These are phyloP conservation scores for Ulota crispa DNA, from an alignment of 225 moss, liverwort and hornwort species.

Conservation along the genomic window DNA sequence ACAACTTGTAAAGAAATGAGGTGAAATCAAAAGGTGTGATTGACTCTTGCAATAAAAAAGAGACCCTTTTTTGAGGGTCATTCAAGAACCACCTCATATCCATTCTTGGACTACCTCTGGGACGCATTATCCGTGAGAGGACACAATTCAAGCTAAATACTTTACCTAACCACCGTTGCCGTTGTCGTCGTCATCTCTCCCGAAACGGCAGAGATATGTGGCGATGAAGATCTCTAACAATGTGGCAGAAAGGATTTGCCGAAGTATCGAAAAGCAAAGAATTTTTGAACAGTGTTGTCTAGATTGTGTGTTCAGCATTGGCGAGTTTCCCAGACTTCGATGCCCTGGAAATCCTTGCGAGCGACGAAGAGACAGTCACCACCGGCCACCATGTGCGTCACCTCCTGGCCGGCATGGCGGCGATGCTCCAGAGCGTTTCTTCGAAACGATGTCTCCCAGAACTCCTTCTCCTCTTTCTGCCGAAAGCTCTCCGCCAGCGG, in stretches of 20 bases:
- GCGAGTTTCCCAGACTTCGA: slow-evolving; percentile 88
- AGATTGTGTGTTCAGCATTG: slow-evolving; percentile 15
- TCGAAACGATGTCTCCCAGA: slow-evolving; percentile 73
- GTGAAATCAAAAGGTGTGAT: too few relatives aligned
- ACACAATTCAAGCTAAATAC: too few relatives aligned
- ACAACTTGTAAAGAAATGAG: too few relatives aligned
- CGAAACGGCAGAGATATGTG: not conserved
- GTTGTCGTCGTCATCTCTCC: not conserved
- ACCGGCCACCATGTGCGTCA: slow-evolving; percentile 70
- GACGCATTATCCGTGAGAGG: too few relatives aligned
- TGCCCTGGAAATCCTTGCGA: slow-evolving; percentile 77
- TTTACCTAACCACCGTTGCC: too few relatives aligned
- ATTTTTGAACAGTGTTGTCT: not conserved
- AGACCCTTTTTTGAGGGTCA: too few relatives aligned
- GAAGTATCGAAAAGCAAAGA: not conserved
- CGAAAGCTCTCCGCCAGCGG: slow-evolving; percentile 75
- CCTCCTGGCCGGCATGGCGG: slow-evolving; percentile 64
- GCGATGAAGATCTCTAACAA: not conserved
- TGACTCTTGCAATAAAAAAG: too few relatives aligned
- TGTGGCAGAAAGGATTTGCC: not conserved
- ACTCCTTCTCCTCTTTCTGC: slow-evolving; percentile 69
- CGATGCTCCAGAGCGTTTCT: slow-evolving; percentile 71
- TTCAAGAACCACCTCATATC: too few relatives aligned
- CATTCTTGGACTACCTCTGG: too few relatives aligned
- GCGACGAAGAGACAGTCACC: slow-evolving; percentile 72